Conservation (phyloP, 306 rosid genomes). For the Castanea sativa region DNA sequence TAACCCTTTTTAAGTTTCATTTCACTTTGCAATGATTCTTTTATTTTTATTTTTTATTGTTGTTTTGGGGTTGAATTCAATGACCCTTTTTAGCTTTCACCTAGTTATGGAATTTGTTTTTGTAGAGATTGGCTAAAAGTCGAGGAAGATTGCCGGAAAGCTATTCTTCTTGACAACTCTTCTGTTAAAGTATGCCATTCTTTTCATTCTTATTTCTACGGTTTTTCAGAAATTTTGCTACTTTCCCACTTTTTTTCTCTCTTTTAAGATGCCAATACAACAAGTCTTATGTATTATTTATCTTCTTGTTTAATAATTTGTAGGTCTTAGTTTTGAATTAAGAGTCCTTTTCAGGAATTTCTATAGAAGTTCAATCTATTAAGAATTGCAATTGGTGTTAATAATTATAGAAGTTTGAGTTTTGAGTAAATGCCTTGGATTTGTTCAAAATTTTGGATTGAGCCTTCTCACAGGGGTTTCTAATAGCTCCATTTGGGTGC, state of each 20-base stretch:
- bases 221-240: not conserved
- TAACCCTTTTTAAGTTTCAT: not conserved
- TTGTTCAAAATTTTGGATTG: too few relatives aligned
- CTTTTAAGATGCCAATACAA: not conserved
- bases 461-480: too few relatives aligned
- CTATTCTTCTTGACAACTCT: conserved; percentile 67
- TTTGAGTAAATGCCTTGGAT: too few relatives aligned
- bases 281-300: too few relatives aligned
- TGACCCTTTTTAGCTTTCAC: not conserved
- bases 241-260: not conserved
- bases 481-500: too few relatives aligned
- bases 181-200: conserved; percentile 65
- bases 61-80: not conserved
- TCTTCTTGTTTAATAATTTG: too few relatives aligned
- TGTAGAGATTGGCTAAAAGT: conserved; percentile 84
- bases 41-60: not conserved
- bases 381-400: too few relatives aligned
- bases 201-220: not conserved
- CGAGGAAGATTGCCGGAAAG: conserved; percentile 82
- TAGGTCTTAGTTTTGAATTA: too few relatives aligned
- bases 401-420: too few relatives aligned
- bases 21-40: not conserved
- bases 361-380: too few relatives aligned
- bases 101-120: not conserved
- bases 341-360: too few relatives aligned